Evolutionary conservation across 148 eudicot species (phyloP), one percentile per base, ranked within the genome.

Genomic region (Beta vulgaris): DNA sequence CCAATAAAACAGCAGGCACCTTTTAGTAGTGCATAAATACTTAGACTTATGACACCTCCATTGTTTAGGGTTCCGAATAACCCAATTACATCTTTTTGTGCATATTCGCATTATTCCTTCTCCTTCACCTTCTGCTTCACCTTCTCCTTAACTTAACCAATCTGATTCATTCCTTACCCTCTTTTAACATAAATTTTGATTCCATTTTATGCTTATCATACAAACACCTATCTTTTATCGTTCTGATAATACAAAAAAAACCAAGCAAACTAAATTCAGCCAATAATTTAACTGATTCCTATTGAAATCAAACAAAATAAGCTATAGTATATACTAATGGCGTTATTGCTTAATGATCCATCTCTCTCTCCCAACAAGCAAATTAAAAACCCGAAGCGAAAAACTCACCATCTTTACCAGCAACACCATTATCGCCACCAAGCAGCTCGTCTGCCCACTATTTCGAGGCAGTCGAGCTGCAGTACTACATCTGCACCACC

Each of bases 361-460:
- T 64, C 81, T 42, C 46, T 66, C 6, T 63, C 57, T 65, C 66
- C 71, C 1, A 78, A 44, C 39, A 78, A 78, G 43, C 75, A 71
- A 63, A 54, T 64, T 11, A 78, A 64, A 21, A 77, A 19, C 62
- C 53, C 57, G 10, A 78, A 57, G 37, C 21, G 58, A 43, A 78
- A 78, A 43, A 35, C 53, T 26, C 49, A 34, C 3, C 68, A 73
- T 19, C n/a, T 7, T 1, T 26, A 51, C n/a, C 23, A 61, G 4
- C 64, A 55, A 2, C 37, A 71, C 23, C 49, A 71, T 0, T 49
- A 15, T 1, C 70, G 48, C 2, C 66, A 68, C 53, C 71, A 25
- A 23, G 46, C 32, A 55, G 23, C 12, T 32, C 59, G 28, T 7
- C 58, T 28, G 13, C 32, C 70, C 7, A 44, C 14, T 49, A 76